Evolutionary conservation across 768 basidiomycete species (phyloP).

Genomic region (Krasilnikovozyma curviuscula): DNA sequence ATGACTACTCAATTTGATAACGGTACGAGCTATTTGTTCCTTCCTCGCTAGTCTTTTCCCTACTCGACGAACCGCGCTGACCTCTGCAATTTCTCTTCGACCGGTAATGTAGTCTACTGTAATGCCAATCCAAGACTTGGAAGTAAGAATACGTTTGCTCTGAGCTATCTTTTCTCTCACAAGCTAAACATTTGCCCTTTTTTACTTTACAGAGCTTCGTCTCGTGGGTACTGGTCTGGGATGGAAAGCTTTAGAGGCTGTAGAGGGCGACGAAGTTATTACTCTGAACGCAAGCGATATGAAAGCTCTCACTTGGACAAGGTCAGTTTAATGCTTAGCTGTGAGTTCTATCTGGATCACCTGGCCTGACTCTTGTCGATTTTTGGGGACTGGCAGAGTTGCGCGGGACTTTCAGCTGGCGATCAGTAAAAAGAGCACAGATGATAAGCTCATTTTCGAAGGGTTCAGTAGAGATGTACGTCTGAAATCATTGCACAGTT

Average conservation of each 20-base stretch:
- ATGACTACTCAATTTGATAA: conserved; percentile 70
- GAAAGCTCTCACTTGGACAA: conserved; percentile 76
- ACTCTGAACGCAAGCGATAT: conserved; percentile 53
- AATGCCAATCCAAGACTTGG: background rate
- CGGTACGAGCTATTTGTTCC: conserved; percentile 32
- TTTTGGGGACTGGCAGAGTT: conserved; percentile 30
- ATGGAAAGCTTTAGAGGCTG: conserved; percentile 52
- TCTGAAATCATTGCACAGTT: background rate
- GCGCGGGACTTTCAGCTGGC: conserved; percentile 81
- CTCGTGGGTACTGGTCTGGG: conserved; percentile 78
- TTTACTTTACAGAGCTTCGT: conserved; percentile 35
- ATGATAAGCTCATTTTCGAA: conserved; percentile 36
- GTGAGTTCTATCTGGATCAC: conserved; percentile 1
- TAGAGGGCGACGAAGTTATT: conserved; percentile 42
- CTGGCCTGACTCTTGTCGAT: background rate
- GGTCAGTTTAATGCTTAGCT: conserved; percentile 23
- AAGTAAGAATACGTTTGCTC: background rate
- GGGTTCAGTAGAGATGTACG: conserved; percentile 77
- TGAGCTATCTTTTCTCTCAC: background rate
- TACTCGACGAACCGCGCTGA: background rate
- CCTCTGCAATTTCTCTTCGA: background rate
- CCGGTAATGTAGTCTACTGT: conserved; percentile 8
- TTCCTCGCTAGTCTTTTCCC: background rate
- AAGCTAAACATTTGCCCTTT: background rate
- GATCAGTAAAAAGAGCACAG: conserved; percentile 43